phyloP scores from a whole-genome alignment of 805 yeast genomes.

The Candida ponderosae region DNA sequence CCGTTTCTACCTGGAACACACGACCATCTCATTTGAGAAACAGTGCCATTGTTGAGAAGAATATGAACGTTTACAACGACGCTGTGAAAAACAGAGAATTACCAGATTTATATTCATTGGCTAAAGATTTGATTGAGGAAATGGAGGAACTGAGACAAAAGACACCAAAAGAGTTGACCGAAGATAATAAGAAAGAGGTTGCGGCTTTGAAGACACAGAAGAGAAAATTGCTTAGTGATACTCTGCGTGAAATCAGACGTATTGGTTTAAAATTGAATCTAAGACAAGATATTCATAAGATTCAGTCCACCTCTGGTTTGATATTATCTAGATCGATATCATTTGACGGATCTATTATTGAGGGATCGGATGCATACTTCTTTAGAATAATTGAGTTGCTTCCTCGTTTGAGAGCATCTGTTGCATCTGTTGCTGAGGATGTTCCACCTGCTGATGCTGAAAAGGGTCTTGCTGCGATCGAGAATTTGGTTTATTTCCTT shows the following conservation, averaged over 20 bases:
- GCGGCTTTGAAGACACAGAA: slow-evolving; percentile 79
- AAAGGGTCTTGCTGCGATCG: slow-evolving; percentile 69
- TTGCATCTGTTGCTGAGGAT: slow-evolving; percentile 56
- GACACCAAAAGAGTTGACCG: slow-evolving; percentile 66
- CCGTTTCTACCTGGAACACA: slow-evolving; percentile 39
- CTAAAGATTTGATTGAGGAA: slow-evolving; percentile 44
- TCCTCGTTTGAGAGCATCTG: slow-evolving; percentile 68
- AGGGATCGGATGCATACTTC: slow-evolving; percentile 46
- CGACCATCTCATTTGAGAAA: slow-evolving; percentile 54
- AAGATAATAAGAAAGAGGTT: slow-evolving; percentile 65
- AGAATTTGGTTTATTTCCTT: slow-evolving; percentile 56
- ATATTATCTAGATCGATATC: slow-evolving; percentile 50
- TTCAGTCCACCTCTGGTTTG: slow-evolving; percentile 54
- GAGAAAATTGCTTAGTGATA: slow-evolving; percentile 65
- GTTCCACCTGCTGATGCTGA: slow-evolving; percentile 68
- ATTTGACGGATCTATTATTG: slow-evolving; percentile 30
- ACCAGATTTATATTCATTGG: slow-evolving; percentile 47
- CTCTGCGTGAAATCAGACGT: slow-evolving; percentile 62
- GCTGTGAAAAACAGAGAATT: slow-evolving; percentile 23
- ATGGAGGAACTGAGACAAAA: slow-evolving; percentile 61
- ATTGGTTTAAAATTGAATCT: slow-evolving; percentile 69
- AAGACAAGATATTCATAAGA: slow-evolving; percentile 55
- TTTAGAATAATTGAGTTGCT: slow-evolving; percentile 69
- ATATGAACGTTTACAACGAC: slow-evolving; percentile 43
- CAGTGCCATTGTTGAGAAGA: slow-evolving; percentile 38